Percentiles rank a stretch among this genome's conserved stretches.
phyloP scores from a whole-genome alignment of 257 asterid genomes.

The Nicotiana noctiflora region DNA sequence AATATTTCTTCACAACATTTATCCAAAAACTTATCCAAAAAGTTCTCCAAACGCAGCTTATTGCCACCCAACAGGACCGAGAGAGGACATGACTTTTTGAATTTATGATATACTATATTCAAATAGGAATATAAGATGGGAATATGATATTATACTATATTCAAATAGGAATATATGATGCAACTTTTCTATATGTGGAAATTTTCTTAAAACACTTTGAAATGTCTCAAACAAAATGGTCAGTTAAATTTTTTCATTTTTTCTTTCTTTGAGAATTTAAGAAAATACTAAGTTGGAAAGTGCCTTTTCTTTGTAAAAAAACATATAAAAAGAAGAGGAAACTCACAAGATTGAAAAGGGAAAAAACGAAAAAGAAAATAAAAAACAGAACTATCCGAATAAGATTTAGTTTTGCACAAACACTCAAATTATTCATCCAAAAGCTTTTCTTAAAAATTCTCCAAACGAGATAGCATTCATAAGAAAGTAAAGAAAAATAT shows the following conservation, averaged over 20 bases:
- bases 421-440: not conserved
- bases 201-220: not conserved
- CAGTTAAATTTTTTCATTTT: not conserved
- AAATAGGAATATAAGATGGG: no score
- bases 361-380: not conserved
- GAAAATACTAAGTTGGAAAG: not conserved
- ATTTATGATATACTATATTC: no score
- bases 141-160: no score
- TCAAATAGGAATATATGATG: no score
- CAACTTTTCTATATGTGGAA: not conserved
- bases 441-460: not conserved
- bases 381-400: not conserved
- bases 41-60: no score
- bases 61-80: no score
- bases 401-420: not conserved
- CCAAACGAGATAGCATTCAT: not conserved
- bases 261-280: not conserved
- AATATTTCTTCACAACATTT: no score
- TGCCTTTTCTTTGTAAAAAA: not conserved
- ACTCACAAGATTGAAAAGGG: not conserved
- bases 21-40: no score
- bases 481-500: not conserved
- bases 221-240: not conserved
- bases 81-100: no score
- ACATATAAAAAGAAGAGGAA: no score